A percentile compares a stretch with the other conserved stretches of the same genome.
phyloP scores from a whole-genome alignment of 148 eudicot genomes.

The Chenopodium quinoa region DNA sequence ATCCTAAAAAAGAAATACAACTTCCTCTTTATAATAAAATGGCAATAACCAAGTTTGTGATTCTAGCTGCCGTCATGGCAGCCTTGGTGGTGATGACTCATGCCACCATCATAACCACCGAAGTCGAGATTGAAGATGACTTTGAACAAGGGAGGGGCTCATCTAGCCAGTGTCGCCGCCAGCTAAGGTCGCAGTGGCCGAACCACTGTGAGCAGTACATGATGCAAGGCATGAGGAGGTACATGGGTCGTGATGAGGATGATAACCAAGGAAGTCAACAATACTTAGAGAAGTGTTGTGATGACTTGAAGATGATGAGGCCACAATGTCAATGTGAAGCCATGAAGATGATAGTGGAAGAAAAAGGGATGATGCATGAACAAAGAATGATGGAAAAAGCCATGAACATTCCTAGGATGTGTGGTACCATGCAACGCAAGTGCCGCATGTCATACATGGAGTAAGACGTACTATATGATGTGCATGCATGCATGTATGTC shows the following conservation, averaged over 20 bases:
- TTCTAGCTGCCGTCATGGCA: conserved; percentile 15
- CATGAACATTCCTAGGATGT: conserved; percentile 28
- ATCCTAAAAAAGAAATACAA: neutral
- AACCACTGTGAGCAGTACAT: conserved; percentile 16
- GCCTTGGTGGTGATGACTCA: conserved; percentile 17
- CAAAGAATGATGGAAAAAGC: conserved; percentile 9
- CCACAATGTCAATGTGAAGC: conserved; percentile 22
- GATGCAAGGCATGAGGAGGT: conserved; percentile 8
- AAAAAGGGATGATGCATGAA: neutral
- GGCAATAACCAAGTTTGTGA: conserved; percentile 17
- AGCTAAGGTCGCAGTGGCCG: neutral
- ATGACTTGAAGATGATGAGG: conserved; percentile 14
- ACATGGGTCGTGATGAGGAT: neutral
- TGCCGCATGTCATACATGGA: conserved; percentile 19
- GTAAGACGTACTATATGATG: neutral
- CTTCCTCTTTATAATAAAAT: neutral
- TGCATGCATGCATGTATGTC: no score
- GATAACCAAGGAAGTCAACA: neutral
- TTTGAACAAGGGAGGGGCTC: neutral
- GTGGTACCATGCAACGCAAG: conserved; percentile 6
- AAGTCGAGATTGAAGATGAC: conserved; percentile 4
- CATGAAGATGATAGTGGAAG: conserved; percentile 20
- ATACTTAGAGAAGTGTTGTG: conserved; percentile 18
- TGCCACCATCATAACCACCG: conserved; percentile 18
- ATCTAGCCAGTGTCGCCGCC: neutral